These are phyloP conservation scores for Apiotrichum sp. DNA, from an alignment of 1,284 basidiomycete species.

Conservation along the genomic window DNA sequence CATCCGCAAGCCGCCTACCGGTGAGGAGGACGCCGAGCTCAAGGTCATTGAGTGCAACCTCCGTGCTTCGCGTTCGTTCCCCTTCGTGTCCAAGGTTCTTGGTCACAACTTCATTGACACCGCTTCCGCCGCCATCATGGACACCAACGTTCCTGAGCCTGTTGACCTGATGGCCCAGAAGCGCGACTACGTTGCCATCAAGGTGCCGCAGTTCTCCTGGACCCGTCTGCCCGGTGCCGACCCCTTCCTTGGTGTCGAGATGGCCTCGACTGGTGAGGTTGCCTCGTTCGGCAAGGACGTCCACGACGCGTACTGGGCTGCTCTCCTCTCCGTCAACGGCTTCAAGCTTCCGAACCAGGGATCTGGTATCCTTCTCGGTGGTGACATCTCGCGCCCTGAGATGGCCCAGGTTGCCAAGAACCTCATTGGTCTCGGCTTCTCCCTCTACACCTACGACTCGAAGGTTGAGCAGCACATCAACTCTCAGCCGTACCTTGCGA, in stretches of 20 bases:
- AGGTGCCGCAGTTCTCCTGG: conserved; percentile 99
- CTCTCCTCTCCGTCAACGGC: conserved; percentile 68
- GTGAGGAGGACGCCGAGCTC: conserved; percentile 58
- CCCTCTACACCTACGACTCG: conserved; percentile 64
- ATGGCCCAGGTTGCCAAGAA: conserved; percentile 68
- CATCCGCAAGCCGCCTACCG: conserved; percentile 71
- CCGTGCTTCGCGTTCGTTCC: conserved; percentile 95
- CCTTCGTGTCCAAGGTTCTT: conserved; percentile 97
- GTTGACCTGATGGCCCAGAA: conserved; percentile 88
- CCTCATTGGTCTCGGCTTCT: conserved; percentile 97
- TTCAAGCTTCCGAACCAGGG: conserved; percentile 63
- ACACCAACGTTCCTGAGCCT: conserved; percentile 76
- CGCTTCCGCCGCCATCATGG: conserved; percentile 87
- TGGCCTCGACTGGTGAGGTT: conserved; percentile 98
- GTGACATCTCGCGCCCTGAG: conserved; percentile 89
- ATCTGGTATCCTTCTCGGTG: conserved; percentile 50
- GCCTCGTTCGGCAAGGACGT: conserved; percentile 94
- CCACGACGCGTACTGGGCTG: conserved; percentile 97
- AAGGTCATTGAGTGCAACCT: conserved; percentile 99
- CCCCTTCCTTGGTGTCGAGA: conserved; percentile 96
- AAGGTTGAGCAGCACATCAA: conserved; percentile 86
- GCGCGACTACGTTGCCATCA: conserved; percentile 91
- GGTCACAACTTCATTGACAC: conserved; percentile 96
- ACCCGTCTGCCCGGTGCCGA: conserved; percentile 80
- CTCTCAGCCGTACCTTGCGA: conserved; percentile 63